Base-by-base conservation (phyloP, 495 filamentous ascomycete species). In the Neurospora hispaniola region DNA sequence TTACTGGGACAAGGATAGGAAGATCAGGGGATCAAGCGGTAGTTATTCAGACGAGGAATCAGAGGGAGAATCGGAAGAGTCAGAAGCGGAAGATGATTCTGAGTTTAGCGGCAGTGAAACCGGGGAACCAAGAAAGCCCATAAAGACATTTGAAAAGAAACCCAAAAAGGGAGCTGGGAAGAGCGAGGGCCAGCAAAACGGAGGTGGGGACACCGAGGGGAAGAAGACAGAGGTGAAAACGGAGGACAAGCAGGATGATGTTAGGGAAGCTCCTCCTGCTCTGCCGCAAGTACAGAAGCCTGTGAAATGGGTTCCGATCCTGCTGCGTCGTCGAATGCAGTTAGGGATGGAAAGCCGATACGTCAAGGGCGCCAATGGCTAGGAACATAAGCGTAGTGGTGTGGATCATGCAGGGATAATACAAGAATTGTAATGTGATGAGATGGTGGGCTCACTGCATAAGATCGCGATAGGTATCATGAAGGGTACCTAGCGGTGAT, bases 311-410 rank as follows among this genome's bases (percentile, higher is more conserved):
- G 73, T 78, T 8, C 77, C 80, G 16, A 69, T 82, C 70, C 77
- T 69, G 77, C 73, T 83, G 66, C 74, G 73, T 35, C 73, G 80
- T 11, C 74, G 71, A 71, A 69, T 79, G 76, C 74, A 80, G 75
- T 70, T 82, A 72, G 81, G 81, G 18, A 81, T 83, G 80, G 79
- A 83, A 44, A 83, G 81, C 72, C 77, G 76, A 23, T 83, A 80
- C 74, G 78, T 83, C 72, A 81, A 81, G 71, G 78, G 74, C 27
- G 70, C 74, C 43, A 74, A 74, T 18, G 39, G 70, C 54, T 66
- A 31, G 31, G 31, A 62, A 31, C 27, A 3, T 31, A 31, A 23
- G 1, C 23, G 54, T 23, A 11, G 23, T 9, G 27, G 23, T 18
- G 35, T 27, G 27, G 14, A 18, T 38, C 54, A 7, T 59, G 48